phyloP scores from a whole-genome alignment of 1,139 yeast genomes.

The Candida gigantensis region DNA sequence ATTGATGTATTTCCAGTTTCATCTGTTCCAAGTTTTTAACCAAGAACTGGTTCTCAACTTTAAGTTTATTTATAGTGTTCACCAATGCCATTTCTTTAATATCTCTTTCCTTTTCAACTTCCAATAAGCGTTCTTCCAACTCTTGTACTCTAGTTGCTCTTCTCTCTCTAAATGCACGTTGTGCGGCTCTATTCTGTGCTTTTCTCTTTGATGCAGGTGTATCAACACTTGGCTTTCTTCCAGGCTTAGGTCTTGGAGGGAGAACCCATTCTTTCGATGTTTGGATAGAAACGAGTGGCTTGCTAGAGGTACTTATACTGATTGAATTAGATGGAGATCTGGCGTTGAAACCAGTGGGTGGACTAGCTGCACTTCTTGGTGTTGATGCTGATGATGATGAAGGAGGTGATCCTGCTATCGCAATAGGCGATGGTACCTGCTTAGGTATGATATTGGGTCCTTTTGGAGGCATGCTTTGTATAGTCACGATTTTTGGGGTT shows the following conservation, averaged over 20 bases:
- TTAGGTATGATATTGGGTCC: slow-evolving; percentile 41
- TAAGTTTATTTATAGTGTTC: slow-evolving; percentile 46
- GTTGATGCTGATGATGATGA: slow-evolving; percentile 15
- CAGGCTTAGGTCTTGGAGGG: slow-evolving; percentile 91
- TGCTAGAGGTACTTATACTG: slow-evolving; percentile 5
- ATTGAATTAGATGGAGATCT: slow-evolving; percentile 7
- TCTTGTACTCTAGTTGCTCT: slow-evolving; percentile 65
- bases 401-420: slow-evolving; percentile 25
- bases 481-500: slow-evolving; percentile 6
- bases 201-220: slow-evolving; percentile 77
- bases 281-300: slow-evolving; percentile 42
- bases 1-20: slow-evolving; percentile 23
- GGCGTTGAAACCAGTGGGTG: slow-evolving; percentile 6
- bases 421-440: slow-evolving; percentile 37
- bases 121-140: slow-evolving; percentile 49
- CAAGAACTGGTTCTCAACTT: slow-evolving; percentile 41
- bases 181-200: slow-evolving; percentile 95
- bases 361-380: slow-evolving; percentile 16
- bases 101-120: slow-evolving; percentile 65
- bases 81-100: slow-evolving; percentile 61
- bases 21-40: slow-evolving; percentile 40
- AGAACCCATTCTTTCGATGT: slow-evolving; percentile 90
- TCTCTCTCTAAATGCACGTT: slow-evolving; percentile 84
- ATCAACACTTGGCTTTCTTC: slow-evolving; percentile 78
- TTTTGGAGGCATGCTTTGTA: slow-evolving; percentile 22